Percentiles rank a stretch among this genome's conserved stretches.
These are phyloP conservation scores for Aspergillus diversus DNA, from an alignment of 495 filamentous ascomycete genomes.

Conservation along the genomic window DNA sequence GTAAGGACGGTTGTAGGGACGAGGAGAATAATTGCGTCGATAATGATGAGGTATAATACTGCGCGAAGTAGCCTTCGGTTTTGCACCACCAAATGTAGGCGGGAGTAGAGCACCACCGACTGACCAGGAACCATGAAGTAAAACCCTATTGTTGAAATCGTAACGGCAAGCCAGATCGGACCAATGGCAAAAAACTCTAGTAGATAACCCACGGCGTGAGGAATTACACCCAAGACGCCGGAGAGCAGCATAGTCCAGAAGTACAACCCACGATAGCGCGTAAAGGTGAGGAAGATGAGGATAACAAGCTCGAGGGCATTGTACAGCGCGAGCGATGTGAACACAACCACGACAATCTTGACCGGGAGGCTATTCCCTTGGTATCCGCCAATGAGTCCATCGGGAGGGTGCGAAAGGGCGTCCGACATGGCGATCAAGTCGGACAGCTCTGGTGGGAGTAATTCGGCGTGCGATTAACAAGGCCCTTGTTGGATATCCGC, in stretches of 20 bases:
- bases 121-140: constrained; percentile 66
- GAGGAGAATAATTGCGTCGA: constrained; percentile 52
- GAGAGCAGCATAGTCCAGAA: constrained; percentile 53
- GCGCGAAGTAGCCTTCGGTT: constrained; percentile 49
- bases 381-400: constrained; percentile 42
- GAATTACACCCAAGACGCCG: constrained; percentile 41
- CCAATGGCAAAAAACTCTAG: constrained; percentile 56
- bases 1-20: constrained; percentile 58
- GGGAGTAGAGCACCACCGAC: constrained; percentile 69
- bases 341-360: constrained; percentile 50
- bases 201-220: constrained; percentile 57
- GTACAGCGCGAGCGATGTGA: constrained; percentile 54
- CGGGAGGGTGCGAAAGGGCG: constrained; percentile 24
- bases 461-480: too few relatives aligned
- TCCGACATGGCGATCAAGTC: constrained; percentile 5
- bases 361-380: constrained; percentile 32
- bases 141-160: constrained; percentile 57
- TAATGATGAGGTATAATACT: constrained; percentile 59
- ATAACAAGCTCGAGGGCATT: constrained; percentile 55
- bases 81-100: constrained; percentile 62
- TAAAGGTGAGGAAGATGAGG: constrained; percentile 53
- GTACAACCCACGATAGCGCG: constrained; percentile 47
- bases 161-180: constrained; percentile 40
- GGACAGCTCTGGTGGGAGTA: too few relatives aligned
- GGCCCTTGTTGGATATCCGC: too few relatives aligned